Base-by-base conservation (phyloP, 495 filamentous ascomycete genomes). In the Xanthoparmelia taractica region DNA sequence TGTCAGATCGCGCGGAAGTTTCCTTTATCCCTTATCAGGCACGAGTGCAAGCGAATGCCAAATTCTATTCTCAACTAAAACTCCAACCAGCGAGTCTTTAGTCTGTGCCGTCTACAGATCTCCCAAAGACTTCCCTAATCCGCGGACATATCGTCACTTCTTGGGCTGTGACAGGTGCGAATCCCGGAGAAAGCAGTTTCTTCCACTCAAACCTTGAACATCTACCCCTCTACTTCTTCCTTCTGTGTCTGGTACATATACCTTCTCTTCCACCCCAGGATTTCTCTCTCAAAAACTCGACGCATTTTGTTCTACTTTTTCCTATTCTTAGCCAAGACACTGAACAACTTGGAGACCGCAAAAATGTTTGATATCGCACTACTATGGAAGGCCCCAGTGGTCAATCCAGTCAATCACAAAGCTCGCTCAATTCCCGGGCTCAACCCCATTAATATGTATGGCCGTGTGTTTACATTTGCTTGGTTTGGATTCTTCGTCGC, bases 401-500 rank as follows among this genome's bases (percentile, higher is more conserved):
- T 90, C 72, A 92, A 95, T 70, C 90, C 90, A 1, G 77, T 85
- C 73, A 95, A 87, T 71, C 79, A 80, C 20, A 95, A 95, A 72
- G 92, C 92, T 38, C 82, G 81, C 47, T 88, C 88, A 0, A 85
- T 97, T 57, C 93, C 92, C 0, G 70, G 89, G 38, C 72, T 97
- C 34, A 97, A 97, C 71, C 86, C 88, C 12, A 69, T 90, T 64
- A 84, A 95, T 68, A 71, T 84, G 65, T 90, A 97, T 80, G 92
- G 93, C 54, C 82, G 92, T 4, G 90, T 94, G 0, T 96, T 95
- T 74, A 91, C 91, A 79, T 96, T 97, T 76, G 90, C 91, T 0
- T 96, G 92, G 87, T 82, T 91, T 57, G 93, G 93, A 12, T 97
- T 97, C 77, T 90, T 97, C 86, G 84, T 97, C 63, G 91, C 92